Base-by-base conservation (phyloP, 148 eudicot species). In the Nyssa sinensis region DNA sequence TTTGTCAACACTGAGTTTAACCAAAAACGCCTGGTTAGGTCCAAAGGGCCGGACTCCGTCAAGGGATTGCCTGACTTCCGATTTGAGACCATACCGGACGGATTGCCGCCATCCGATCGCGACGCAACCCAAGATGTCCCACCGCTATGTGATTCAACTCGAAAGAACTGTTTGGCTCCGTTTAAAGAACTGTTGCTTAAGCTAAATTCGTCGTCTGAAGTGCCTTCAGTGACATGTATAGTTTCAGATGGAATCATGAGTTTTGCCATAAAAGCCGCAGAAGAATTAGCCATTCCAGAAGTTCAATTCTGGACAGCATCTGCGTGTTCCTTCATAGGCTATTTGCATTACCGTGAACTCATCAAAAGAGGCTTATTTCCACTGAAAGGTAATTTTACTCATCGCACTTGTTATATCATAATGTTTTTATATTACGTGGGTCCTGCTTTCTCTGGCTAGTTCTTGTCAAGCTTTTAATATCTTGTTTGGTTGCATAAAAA, bases 1-100 rank as follows among this genome's bases (percentile, higher is more conserved):
- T 82, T 82, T 21, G 79, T 82, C 71, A 79, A 82, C 78, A 64
- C 81, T 1, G 79, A 82, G 49, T 75, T 69, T 69, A 78, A 78
- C 60, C 77, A 82, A 57, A 44, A 61, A 39, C 77, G 82, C 21
- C 41, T 82, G 14, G 55, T 79, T 66, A 57, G 49, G 9, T 27
- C 72, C 72, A 70, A 62, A 16, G 77, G 67, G 4, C 17, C 21
- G 58, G 12, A 57, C 63, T 19, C 71, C 24, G 51, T 62, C 33
- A 16, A 14, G n/a, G 64, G 68, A 34, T 51, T 72, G 29, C 80
- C 77, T 0, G 69, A 49, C 33, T 81, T 76, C 66, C 31, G 29
- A 47, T 81, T 76, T 31, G 77, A 60, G 64, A 62, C 77, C 49
- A 81, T 77, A 21, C 71, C 77, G 1, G 84, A 81, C 5, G 80